Conservation (phyloP, 352 stramenopile species). For the Hyaloperonospora arabidopsidis region DNA sequence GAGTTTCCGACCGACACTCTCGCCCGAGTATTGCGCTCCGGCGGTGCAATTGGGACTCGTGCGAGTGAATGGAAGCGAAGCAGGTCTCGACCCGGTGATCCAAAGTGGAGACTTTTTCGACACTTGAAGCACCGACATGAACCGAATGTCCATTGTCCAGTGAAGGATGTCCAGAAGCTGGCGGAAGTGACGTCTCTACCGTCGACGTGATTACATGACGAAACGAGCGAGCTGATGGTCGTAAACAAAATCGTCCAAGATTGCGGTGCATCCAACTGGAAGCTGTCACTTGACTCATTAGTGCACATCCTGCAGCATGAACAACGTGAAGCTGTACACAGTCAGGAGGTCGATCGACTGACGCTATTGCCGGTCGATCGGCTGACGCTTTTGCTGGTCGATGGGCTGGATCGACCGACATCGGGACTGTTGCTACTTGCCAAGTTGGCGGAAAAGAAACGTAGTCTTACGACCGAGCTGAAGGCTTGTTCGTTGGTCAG, state of each 20-base stretch:
- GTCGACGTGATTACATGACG: constrained; percentile 31
- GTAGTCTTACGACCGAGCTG: constrained; percentile 35
- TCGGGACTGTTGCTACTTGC: constrained; percentile 61
- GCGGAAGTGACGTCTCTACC: constrained; percentile 6
- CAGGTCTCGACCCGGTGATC: constrained; percentile 52
- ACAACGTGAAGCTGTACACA: constrained; percentile 2
- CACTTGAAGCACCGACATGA: constrained; percentile 92
- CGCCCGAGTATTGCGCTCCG: constrained; percentile 36
- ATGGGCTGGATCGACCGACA: constrained; percentile 92
- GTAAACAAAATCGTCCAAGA: constrained; percentile 77
- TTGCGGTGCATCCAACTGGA: constrained; percentile 90
- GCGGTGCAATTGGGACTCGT: constrained; percentile 84
- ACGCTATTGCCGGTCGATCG: constrained; percentile 77
- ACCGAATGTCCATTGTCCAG: constrained; percentile 59
- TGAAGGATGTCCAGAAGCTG: neutral
- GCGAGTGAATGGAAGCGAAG: constrained; percentile 66
- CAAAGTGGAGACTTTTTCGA: constrained; percentile 81
- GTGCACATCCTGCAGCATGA: constrained; percentile 36
- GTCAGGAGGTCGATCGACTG: constrained; percentile 17
- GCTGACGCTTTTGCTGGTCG: no score
- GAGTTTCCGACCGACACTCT: constrained; percentile 52
- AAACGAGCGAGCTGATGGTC: constrained; percentile 48
- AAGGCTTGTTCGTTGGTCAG: constrained; percentile 15
- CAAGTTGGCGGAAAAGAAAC: constrained; percentile 38
- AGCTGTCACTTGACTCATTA: constrained; percentile 87